Evolutionary conservation across 2,329 filamentous ascomycete genomes (phyloP), one percentile per base, ranked within the genome.

Genomic region (Aspergillus awamori): DNA sequence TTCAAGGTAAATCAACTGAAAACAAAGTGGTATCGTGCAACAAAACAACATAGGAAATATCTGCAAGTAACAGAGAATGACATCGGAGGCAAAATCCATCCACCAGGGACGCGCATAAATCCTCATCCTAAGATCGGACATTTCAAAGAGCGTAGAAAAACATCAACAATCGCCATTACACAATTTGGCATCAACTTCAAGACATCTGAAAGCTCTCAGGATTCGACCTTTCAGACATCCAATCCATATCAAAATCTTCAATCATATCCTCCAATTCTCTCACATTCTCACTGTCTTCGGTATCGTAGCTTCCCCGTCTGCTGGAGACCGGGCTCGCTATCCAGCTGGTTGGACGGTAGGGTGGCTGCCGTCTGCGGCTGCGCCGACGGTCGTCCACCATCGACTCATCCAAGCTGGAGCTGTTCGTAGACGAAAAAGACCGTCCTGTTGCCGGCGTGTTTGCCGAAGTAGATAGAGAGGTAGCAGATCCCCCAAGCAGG

Each of bases 181-280:
- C 20, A 22, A 17, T 43, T 57, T 17, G 51, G 41, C n/a, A 51
- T 63, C 53, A 45, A 41, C 17, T 38, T n/a, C 38, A 24, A 26
- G 15, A 33, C 41, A 8, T 36, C 41, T 28, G 57, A 24, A 33
- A 13, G 33, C 51, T 55, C 30, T 30, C 26, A 26, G 49, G 8
- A 15, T 45, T 57, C 36, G 62, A 48, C 53, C 70, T 67, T 38
- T 74, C 69, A 17, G 72, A 73, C 55, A 68, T 38, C 70, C 72
- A 76, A n/a, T 67, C 69, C 53, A 73, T 62, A 47, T 76, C 72
- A 38, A 73, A 67, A 43, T 74, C 72, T 57, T 72, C 69, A 13
- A 74, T 68, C 69, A 74, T 72, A 41, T 71, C 66, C 57, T 74
- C 73, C 13, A 74, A 47, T n/a, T 71, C 72, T 22, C 66, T 69